A percentile compares a stretch with the other conserved stretches of the same genome.
These are phyloP conservation scores for Macrolepiota albuminosa DNA, from an alignment of 768 basidiomycete species.

Conservation along the genomic window DNA sequence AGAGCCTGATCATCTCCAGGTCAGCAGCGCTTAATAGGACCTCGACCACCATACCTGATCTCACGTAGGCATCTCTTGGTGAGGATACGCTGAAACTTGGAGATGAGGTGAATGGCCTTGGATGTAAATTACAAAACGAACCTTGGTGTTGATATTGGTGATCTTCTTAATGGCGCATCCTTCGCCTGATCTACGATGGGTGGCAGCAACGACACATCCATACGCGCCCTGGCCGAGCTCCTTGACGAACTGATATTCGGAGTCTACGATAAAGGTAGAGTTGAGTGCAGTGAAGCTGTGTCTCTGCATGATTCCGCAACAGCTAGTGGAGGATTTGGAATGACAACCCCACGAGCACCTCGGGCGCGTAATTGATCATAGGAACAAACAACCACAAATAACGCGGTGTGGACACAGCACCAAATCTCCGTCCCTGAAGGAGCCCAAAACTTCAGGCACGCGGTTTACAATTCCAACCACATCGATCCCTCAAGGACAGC, in stretches of 20 bases:
- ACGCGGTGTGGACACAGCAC: constrained; percentile 9
- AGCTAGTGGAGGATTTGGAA: constrained; percentile 3
- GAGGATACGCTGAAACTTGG: constrained; percentile 66
- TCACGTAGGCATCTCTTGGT: constrained; percentile 96
- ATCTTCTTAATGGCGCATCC: constrained; percentile 97
- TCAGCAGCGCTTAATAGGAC: constrained; percentile 2
- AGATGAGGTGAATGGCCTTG: background rate
- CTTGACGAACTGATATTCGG: constrained; percentile 91
- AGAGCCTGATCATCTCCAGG: constrained; percentile 44
- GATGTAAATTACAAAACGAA: constrained; percentile 12
- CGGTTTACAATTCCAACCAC: background rate
- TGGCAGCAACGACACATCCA: constrained; percentile 85
- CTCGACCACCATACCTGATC: constrained; percentile 64
- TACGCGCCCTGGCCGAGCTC: constrained; percentile 96
- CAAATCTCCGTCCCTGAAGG: background rate
- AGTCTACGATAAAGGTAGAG: constrained; percentile 83
- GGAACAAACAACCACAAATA: constrained; percentile 14
- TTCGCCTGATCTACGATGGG: constrained; percentile 78
- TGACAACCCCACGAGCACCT: constrained; percentile 1
- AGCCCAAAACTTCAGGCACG: no score
- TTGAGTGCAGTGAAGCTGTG: constrained; percentile 81
- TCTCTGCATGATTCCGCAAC: constrained; percentile 47
- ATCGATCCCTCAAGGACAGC: constrained; percentile 10
- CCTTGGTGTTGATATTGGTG: constrained; percentile 90
- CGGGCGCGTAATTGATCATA: constrained; percentile 15